Conservation (phyloP, 2,329 filamentous ascomycete genomes). For the Pyrenophora seminiperda region DNA sequence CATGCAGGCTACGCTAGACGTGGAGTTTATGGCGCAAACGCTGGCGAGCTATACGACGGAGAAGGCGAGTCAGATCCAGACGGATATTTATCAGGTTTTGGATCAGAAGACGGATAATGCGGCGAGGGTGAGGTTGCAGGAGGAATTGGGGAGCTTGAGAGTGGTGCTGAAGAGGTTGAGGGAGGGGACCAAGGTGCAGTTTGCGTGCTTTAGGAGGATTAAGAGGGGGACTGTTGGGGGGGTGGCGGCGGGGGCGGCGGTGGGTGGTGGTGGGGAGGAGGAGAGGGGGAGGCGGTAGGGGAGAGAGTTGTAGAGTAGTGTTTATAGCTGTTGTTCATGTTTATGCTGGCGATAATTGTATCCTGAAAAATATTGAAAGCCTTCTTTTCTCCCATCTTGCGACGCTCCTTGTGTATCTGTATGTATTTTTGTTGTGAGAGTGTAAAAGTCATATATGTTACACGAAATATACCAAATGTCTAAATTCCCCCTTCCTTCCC, state of each 20-base stretch:
- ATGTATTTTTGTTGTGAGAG: too few relatives aligned
- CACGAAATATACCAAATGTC: too few relatives aligned
- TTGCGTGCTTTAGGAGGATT: slow-evolving; percentile 43
- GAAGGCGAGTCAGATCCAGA: slow-evolving; percentile 78
- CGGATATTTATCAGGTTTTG: slow-evolving; percentile 88
- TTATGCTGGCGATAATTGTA: too few relatives aligned
- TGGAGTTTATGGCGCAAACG: slow-evolving; percentile 95
- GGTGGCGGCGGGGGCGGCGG: not conserved
- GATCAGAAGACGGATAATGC: slow-evolving; percentile 89
- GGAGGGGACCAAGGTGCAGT: slow-evolving; percentile 46
- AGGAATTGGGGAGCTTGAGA: slow-evolving; percentile 87
- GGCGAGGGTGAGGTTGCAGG: slow-evolving; percentile 77
- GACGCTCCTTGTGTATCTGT: too few relatives aligned
- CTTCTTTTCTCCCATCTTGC: too few relatives aligned
- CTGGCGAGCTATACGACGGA: slow-evolving; percentile 88
- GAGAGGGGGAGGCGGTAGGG: slow-evolving; percentile 10
- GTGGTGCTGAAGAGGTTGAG: slow-evolving; percentile 72
- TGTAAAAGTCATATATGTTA: too few relatives aligned
- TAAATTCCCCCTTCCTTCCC: too few relatives aligned
- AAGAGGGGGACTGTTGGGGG: slow-evolving; percentile 24
- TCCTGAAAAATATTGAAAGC: too few relatives aligned
- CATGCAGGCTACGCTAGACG: slow-evolving; percentile 96
- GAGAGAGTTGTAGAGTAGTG: not conserved
- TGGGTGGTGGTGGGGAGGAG: slow-evolving; percentile 6
- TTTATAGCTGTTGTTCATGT: too few relatives aligned